Evolutionary conservation across 192 early-diverging fungal genomes (phyloP).

Genomic region (Phlyctochytrium planicorne): DNA sequence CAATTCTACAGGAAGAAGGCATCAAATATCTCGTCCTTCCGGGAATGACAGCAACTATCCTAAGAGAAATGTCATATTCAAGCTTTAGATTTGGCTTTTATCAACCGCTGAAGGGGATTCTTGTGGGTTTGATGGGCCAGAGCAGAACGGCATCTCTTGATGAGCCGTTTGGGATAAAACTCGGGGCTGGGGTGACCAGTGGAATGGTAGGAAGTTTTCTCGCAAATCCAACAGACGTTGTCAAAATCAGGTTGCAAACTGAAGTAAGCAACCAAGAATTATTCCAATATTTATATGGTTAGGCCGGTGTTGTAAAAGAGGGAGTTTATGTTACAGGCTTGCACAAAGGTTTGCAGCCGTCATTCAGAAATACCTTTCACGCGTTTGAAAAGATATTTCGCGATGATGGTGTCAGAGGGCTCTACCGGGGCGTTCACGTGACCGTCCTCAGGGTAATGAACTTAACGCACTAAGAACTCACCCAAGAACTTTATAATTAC

Average conservation of each 20-base stretch:
- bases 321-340: conserved; percentile 21
- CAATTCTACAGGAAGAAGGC: background rate
- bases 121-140: background rate
- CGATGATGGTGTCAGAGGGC: conserved; percentile 7
- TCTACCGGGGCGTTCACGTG: conserved; percentile 49
- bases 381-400: conserved; percentile 21
- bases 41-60: conserved; percentile 16
- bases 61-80: conserved; percentile 27
- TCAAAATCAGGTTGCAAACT: conserved; percentile 27
- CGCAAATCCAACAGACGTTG: conserved; percentile 26
- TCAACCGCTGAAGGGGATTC: conserved; percentile 14
- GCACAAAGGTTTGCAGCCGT: conserved; percentile 10
- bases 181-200: conserved; percentile 6
- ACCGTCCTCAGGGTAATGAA: no score
- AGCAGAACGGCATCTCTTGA: background rate
- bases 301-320: conserved; percentile 11
- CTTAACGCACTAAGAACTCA: no score
- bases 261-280: conserved; percentile 10
- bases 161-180: conserved; percentile 23
- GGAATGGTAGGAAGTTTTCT: conserved; percentile 15
- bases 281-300: no score
- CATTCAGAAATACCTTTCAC: conserved; percentile 19
- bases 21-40: conserved; percentile 9
- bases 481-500: no score
- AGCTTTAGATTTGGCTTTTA: conserved; percentile 25